Conservation (phyloP, 495 filamentous ascomycete genomes). For the Bathelium albidoporum region DNA sequence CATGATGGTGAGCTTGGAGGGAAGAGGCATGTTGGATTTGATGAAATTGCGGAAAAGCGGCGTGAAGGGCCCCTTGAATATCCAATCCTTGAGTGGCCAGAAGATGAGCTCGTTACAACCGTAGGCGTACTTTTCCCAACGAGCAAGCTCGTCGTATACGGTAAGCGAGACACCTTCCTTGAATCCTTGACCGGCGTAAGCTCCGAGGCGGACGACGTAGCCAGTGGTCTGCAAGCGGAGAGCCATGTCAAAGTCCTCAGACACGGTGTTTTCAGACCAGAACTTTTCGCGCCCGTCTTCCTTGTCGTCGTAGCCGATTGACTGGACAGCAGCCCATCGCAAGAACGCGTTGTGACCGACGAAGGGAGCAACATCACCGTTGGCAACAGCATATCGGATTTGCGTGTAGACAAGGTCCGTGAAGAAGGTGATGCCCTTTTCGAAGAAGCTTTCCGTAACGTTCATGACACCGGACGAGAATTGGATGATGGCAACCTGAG, state of each 20-base stretch:
- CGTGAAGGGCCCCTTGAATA: constrained; percentile 54
- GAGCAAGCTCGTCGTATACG: constrained; percentile 72
- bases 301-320: constrained; percentile 55
- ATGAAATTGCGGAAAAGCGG: constrained; percentile 63
- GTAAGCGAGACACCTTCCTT: constrained; percentile 79
- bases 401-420: constrained; percentile 74
- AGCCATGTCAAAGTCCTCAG: constrained; percentile 81
- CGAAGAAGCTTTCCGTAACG: constrained; percentile 36
- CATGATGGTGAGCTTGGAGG: constrained; percentile 69
- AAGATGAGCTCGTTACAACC: constrained; percentile 80
- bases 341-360: constrained; percentile 69
- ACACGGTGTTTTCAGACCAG: constrained; percentile 75
- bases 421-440: constrained; percentile 64
- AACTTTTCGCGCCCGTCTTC: constrained; percentile 64
- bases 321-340: constrained; percentile 68
- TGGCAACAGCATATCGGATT: constrained; percentile 67
- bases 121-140: constrained; percentile 83
- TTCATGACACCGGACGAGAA: constrained; percentile 41
- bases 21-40: constrained; percentile 61
- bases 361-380: constrained; percentile 71
- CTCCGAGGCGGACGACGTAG: constrained; percentile 63
- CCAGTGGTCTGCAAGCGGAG: constrained; percentile 63
- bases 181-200: constrained; percentile 65
- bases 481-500: constrained; percentile 39
- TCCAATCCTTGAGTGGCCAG: constrained; percentile 54